Evolutionary conservation across 108 stramenopile genomes (phyloP), one percentile per base, ranked within the genome.

Genomic region (Mayamaea pseudoterrestris): DNA sequence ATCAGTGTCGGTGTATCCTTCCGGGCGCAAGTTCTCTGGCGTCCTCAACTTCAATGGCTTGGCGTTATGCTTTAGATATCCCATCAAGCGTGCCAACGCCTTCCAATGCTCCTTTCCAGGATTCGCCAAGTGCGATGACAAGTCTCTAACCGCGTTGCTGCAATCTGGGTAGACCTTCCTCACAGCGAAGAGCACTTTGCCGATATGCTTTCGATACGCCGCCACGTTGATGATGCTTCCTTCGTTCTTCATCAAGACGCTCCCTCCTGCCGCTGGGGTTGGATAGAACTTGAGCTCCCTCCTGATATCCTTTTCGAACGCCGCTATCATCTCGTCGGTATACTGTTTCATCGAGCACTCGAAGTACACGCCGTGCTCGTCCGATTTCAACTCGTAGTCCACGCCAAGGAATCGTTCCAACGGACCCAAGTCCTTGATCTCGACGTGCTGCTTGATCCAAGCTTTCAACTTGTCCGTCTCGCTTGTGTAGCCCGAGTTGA

Each of bases 371-470:
- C 31, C 31, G 5, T 14, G n/a, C 4, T 29, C 31, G 22, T 49
- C 31, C 5, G 3, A 18, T 11, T 49, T 34, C 35, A 5, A 3
- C 24, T 50, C 52, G 40, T 59, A 59, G 39, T 28, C 30, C 2
- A 59, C 50, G 2, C 58, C 58, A 6, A 59, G 23, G 26, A 52
- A 50, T 37, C 52, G 50, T 27, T 40, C 41, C 27, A 59, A 11
- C 6, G 36, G 25, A 28, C 58, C 58, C 12, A 51, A 31, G 17
- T 59, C 58, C 3, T 21, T 28, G 14, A 51, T 42, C 7, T 53
- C 29, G 30, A 59, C 50, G 2, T 29, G 16, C 39, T 59, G 41
- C 23, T 41, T 28, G 27, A 59, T 32, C 12, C 22, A 6, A 2
- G n/a, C 37, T 39, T 59, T 59, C 39, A 52, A 53, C 51, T 23